Base-by-base conservation (phyloP, 106 monocot species). In the Platanthera guangdongensis region DNA sequence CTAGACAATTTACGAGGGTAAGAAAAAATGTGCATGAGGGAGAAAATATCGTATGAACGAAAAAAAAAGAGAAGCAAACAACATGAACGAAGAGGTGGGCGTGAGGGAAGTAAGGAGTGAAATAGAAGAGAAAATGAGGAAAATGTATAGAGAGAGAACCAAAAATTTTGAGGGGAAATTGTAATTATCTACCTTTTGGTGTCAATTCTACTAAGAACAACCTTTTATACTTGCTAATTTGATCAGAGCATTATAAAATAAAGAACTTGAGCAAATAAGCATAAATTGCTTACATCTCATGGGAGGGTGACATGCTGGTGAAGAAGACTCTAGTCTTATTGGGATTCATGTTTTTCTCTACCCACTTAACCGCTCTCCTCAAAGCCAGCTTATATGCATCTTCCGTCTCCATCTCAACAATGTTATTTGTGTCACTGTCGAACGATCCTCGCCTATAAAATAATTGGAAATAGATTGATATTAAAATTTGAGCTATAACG, bases 221-320 rank as follows among this genome's bases (percentile, higher is more conserved):
- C 65, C 11, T 30, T 65, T 65, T 65, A 70, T 16, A 47, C 47
- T 18, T 47, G 47, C 16, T 48, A 16, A 14, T 46, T 48, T 18
- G n/a, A 70, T 70, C 6, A 65, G 7, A 3, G 13, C 59, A 60
- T 60, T 60, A 60, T 60, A 11, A 1, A 60, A 18, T 60, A 11
- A 1, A 60, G n/a, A 21, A 60, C 59, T 60, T 60, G 59, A 60
- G 59, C 59, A 60, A 60, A 60, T 60, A 19, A 65, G 11, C 11
- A 30, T 65, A 7, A 51, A 4, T 39, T 5, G 19, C 80, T 80
- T 60, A 92, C 95, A 57, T 84, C 15, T 12, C 68, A 80, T 97
- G 96, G 46, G 89, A 76, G 55, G 96, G 95, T n/a, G 95, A 96
- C 89, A 96, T 91, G 87, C 80, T 93, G 52, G 83, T 75, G 77